Conservation (phyloP, 805 yeast genomes). For the Hanseniaspora nectarophila region DNA sequence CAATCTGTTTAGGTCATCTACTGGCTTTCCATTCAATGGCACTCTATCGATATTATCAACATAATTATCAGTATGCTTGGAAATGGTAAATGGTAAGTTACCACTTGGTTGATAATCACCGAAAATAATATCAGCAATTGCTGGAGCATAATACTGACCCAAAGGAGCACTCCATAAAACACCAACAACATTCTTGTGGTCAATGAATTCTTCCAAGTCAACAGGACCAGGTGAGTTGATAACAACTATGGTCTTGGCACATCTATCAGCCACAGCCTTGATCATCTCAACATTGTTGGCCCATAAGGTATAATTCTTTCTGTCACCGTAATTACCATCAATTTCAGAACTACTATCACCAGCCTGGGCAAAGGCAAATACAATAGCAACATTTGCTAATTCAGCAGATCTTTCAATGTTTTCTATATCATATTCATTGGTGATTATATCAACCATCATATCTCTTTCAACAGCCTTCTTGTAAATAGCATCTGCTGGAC, state of each 20-base stretch:
- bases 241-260: constrained; percentile 46
- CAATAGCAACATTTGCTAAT: constrained; percentile 41
- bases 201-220: constrained; percentile 44
- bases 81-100: constrained; percentile 50
- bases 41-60: constrained; percentile 35
- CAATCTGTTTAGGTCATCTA: constrained; percentile 28
- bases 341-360: constrained; percentile 51
- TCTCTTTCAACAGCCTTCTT: constrained; percentile 36
- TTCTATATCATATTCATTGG: constrained; percentile 38
- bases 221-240: constrained; percentile 53
- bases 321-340: constrained; percentile 49
- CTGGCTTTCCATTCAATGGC: constrained; percentile 29
- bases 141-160: constrained; percentile 46
- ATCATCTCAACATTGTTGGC: constrained; percentile 47
- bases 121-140: constrained; percentile 45
- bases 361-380: constrained; percentile 42
- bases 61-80: constrained; percentile 39
- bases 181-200: constrained; percentile 46
- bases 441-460: constrained; percentile 35
- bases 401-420: constrained; percentile 36
- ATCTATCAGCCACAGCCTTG: constrained; percentile 36
- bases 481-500: constrained; percentile 47
- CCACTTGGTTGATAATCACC: constrained; percentile 58
- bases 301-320: constrained; percentile 44
- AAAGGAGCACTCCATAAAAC: constrained; percentile 46